These are phyloP conservation scores for Calonectria ilicicola DNA, from an alignment of 2,329 filamentous ascomycete genomes.

Conservation along the genomic window DNA sequence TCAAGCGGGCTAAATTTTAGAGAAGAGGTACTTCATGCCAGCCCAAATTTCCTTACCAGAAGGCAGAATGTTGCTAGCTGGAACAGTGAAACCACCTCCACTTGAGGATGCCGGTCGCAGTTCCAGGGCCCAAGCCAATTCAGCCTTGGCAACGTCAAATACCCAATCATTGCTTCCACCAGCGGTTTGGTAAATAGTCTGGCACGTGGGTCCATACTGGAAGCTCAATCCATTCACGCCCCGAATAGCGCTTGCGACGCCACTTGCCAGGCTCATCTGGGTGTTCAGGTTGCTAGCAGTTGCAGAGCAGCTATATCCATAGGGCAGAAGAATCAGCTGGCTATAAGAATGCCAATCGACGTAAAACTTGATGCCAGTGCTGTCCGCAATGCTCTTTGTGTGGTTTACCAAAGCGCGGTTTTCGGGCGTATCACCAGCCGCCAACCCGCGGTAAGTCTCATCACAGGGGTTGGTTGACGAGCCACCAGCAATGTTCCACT, in stretches of 20 bases:
- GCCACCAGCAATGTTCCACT: slow-evolving; percentile 63
- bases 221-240: background rate
- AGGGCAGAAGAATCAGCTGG: background rate
- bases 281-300: background rate
- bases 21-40: background rate
- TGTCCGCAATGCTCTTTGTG: background rate
- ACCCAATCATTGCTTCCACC: background rate
- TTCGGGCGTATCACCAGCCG: slow-evolving; percentile 52
- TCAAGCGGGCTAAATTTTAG: background rate
- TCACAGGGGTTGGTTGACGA: slow-evolving; percentile 64
- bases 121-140: background rate
- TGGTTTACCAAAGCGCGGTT: background rate
- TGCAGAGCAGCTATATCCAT: background rate
- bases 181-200: background rate
- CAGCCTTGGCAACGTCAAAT: background rate
- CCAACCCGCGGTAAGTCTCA: slow-evolving; percentile 60
- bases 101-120: background rate
- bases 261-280: background rate
- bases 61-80: background rate
- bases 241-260: background rate
- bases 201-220: background rate
- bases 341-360: background rate
- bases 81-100: background rate
- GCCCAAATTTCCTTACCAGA: background rate
- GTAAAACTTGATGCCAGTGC: background rate